These are phyloP conservation scores for Bertia moriformis DNA, from an alignment of 2,329 filamentous ascomycete genomes.

Conservation along the genomic window DNA sequence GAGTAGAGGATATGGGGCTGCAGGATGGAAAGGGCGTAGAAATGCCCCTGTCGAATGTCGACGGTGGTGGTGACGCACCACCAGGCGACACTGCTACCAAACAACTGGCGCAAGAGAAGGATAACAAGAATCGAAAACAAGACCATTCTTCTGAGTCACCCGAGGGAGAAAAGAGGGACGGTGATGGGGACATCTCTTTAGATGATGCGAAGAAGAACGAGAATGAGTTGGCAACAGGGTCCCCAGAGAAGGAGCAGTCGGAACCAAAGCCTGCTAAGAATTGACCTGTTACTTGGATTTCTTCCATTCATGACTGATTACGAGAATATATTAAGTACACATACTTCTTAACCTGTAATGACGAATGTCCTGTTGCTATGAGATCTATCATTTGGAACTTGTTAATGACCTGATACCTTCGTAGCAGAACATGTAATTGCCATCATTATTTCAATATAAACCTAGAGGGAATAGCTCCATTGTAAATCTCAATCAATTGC, in stretches of 20 bases:
- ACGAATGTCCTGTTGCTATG: no score
- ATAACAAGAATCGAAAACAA: background rate
- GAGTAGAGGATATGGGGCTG: conserved; percentile 1
- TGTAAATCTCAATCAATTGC: background rate
- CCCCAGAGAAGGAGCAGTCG: background rate
- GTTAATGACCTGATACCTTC: no score
- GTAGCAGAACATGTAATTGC: no score
- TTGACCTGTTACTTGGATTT: background rate
- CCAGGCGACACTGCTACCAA: background rate
- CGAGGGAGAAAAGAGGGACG: background rate
- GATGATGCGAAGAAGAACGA: background rate
- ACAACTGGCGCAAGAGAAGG: background rate
- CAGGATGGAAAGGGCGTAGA: conserved; percentile 1
- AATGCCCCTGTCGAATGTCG: background rate
- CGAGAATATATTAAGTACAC: background rate
- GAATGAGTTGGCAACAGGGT: background rate
- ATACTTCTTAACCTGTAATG: conserved; percentile 16
- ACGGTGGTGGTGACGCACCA: background rate
- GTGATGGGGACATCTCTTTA: background rate
- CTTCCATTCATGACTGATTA: background rate
- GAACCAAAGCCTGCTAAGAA: background rate
- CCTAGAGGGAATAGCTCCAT: background rate
- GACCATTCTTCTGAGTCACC: no score
- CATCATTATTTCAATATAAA: no score
- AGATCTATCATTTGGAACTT: background rate